Evolutionary conservation across 331 rosid species (phyloP), one percentile per base, ranked within the genome.

Genomic region (Saraca asoca): DNA sequence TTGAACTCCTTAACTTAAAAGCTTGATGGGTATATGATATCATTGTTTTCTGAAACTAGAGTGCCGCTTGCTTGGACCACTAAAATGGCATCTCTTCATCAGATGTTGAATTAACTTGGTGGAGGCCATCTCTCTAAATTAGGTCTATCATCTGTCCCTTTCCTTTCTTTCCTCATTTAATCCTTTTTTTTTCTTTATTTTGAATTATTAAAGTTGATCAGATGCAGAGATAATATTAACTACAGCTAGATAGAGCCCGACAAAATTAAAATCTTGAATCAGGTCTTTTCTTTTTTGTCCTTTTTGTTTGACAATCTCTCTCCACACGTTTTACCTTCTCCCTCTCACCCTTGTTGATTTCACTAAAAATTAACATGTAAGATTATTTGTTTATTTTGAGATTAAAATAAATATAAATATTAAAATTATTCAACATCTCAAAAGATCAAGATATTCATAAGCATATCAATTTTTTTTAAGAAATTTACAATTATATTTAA

Each of bases 21-120:
- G 81, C 74, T 78, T 75, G 78, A 73, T 61, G 79, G 72, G 69
- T 78, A 66, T 78, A 66, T 64, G 80, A 77, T 70, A 73, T 82
- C 78, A 76, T 84, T 81, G 82, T 79, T 79, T 84, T 84, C 81
- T 70, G 77, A 76, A 71, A 78, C 76, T 76, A 42, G 45, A 51
- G 65, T 51, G 29, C 31, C 2, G 2, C 31, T 24, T 24, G 31
- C 62, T 82, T 69, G 90, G 90, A 87, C 94, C 88, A 84, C 88
- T 3, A 46, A 51, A 24, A 17, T 71, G 57, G 81, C 85, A 80
- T 84, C 86, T 80, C 82, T 78, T 82, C 82, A 71, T 82, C 82
- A 71, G 74, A 81, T 75, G 80, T 74, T 81, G 80, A 81, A 68
- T 76, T 76, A 74, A 51, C 66, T 14, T 24, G 44, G 85, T 68